Evolutionary conservation across 768 basidiomycete genomes (phyloP).

Genomic region (Psilocybe subaeruginosa): DNA sequence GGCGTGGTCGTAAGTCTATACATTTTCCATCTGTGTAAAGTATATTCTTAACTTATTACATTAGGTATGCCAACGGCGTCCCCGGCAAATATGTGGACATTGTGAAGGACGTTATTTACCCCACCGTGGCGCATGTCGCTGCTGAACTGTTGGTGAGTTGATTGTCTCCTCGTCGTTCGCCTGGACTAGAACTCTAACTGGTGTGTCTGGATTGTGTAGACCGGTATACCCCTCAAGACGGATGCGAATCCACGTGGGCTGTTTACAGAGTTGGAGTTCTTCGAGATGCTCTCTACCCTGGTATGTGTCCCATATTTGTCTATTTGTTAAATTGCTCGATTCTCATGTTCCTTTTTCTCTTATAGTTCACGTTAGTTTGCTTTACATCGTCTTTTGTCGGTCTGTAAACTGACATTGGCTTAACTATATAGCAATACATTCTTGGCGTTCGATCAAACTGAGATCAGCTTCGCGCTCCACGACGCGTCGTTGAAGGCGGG

Average conservation of each 20-base stretch:
- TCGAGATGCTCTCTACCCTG: constrained; percentile 41
- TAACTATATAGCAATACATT: constrained; percentile 9
- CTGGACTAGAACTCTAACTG: too few relatives aligned
- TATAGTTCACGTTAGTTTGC: neutral
- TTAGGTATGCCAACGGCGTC: constrained; percentile 21
- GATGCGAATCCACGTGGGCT: constrained; percentile 43
- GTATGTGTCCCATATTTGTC: constrained; percentile 18
- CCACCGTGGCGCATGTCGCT: constrained; percentile 42
- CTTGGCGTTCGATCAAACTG: constrained; percentile 10
- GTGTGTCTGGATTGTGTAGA: constrained; percentile 23
- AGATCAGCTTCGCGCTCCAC: constrained; percentile 11
- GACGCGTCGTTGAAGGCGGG: constrained; percentile 11
- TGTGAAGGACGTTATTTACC: constrained; percentile 51
- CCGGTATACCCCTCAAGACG: constrained; percentile 51
- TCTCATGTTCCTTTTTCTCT: neutral
- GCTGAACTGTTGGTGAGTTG: constrained; percentile 23
- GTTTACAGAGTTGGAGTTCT: constrained; percentile 50
- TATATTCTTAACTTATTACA: too few relatives aligned
- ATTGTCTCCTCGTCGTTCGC: neutral
- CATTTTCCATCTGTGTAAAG: too few relatives aligned
- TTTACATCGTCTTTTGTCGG: too few relatives aligned
- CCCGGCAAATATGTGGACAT: constrained; percentile 46
- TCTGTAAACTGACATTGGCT: too few relatives aligned
- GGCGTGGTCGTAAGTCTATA: constrained; percentile 16
- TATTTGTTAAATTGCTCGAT: too few relatives aligned